Percentiles rank a stretch among this genome's conserved stretches.
Evolutionary conservation across 805 yeast genomes (phyloP).

Genomic region (Spathaspora gorwiae): DNA sequence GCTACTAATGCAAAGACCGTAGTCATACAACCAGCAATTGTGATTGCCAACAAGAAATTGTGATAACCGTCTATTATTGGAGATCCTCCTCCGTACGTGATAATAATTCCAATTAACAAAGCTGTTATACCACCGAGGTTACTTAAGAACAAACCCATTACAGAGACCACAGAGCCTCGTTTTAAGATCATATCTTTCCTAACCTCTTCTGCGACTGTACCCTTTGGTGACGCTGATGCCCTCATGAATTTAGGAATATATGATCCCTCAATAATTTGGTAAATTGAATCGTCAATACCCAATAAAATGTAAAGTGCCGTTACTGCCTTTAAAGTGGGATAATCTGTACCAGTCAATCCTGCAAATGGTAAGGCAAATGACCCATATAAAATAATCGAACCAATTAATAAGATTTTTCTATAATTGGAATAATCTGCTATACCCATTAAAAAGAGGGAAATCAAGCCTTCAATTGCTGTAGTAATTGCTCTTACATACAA

Average conservation of each 20-base stretch:
- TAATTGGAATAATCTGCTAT: constrained; percentile 38
- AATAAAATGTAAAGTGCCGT: constrained; percentile 29
- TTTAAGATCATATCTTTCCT: constrained; percentile 20
- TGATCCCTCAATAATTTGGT: constrained; percentile 36
- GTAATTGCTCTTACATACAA: constrained; percentile 33
- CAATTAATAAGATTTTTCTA: constrained; percentile 28
- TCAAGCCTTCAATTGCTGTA: constrained; percentile 35
- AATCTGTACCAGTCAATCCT: constrained; percentile 17
- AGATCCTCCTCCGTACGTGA: constrained; percentile 22
- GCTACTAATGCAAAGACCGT: constrained; percentile 19
- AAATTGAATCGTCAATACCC: constrained; percentile 22
- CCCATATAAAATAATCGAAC: constrained; percentile 29
- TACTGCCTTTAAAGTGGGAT: constrained; percentile 17
- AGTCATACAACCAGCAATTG: constrained; percentile 36
- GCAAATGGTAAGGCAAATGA: constrained; percentile 32
- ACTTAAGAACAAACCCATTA: constrained; percentile 30
- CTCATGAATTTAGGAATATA: constrained; percentile 40
- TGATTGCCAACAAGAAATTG: constrained; percentile 33
- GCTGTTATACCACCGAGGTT: constrained; percentile 38
- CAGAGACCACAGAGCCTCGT: constrained; percentile 33
- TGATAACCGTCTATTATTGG: constrained; percentile 24
- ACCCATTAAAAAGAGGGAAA: constrained; percentile 33
- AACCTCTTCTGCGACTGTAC: constrained; percentile 16
- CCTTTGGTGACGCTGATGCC: constrained; percentile 14
- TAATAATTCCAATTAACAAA: constrained; percentile 33